phyloP scores from a whole-genome alignment of 2,329 filamentous ascomycete species.

The Beauveria brongniartii region DNA sequence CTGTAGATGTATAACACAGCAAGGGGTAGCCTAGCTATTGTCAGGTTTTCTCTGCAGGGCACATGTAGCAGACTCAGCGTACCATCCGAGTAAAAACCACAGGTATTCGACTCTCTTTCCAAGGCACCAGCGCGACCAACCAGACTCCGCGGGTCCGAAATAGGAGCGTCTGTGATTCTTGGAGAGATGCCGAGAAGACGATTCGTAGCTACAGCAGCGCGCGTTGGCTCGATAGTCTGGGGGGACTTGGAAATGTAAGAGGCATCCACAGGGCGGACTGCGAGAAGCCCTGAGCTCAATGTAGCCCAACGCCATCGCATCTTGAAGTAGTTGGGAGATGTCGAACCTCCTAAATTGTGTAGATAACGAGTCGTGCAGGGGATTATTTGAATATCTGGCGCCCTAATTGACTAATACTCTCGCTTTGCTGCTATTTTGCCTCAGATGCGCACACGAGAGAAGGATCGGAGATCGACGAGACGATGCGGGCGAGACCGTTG shows the following conservation, averaged over 20 bases:
- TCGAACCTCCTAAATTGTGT: not conserved
- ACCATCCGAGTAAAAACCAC: constrained; percentile 7
- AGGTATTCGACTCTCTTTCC: constrained; percentile 1
- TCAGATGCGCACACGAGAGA: not conserved
- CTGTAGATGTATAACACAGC: not conserved
- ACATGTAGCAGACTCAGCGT: not conserved
- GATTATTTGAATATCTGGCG: too few species aligned
- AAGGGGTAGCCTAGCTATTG: not conserved
- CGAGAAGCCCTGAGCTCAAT: not conserved
- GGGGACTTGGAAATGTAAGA: not conserved
- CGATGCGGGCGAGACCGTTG: not conserved
- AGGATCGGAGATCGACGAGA: not conserved
- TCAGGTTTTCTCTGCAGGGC: not conserved
- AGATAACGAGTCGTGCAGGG: not conserved
- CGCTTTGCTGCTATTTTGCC: not conserved
- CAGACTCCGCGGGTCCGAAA: not conserved
- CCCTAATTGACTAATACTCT: too few species aligned
- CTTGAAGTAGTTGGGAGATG: not conserved
- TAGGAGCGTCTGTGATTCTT: constrained; percentile 3
- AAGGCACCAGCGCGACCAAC: not conserved
- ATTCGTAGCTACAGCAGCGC: not conserved
- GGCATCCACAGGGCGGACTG: not conserved
- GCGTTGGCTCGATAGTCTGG: not conserved
- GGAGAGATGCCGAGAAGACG: not conserved
- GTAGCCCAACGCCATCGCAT: not conserved